phyloP scores from a whole-genome alignment of 768 basidiomycete genomes.

The Kwoniella botswanensis region DNA sequence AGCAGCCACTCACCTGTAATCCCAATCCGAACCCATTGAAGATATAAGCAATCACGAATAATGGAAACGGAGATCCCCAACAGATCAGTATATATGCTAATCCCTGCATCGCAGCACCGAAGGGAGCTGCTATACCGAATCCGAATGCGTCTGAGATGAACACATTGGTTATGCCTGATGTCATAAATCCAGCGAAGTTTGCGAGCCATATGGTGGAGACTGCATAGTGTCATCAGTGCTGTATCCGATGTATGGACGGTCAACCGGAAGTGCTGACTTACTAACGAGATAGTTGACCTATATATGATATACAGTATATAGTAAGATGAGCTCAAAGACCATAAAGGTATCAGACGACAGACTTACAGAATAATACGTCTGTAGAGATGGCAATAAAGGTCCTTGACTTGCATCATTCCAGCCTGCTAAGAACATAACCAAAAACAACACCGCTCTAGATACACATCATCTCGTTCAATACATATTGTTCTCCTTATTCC shows the following conservation, averaged over 20 bases:
- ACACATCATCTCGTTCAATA: not conserved
- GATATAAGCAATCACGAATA: conserved; percentile 61
- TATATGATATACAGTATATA: no score
- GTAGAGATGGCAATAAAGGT: conserved; percentile 74
- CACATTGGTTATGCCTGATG: conserved; percentile 63
- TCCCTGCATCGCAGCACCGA: conserved; percentile 39
- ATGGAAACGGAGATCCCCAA: conserved; percentile 62
- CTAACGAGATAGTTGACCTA: conserved; percentile 48
- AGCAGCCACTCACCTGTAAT: conserved; percentile 59
- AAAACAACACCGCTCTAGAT: conserved; percentile 32
- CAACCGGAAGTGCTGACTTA: conserved; percentile 16
- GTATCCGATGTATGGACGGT: no score
- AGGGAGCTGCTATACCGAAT: conserved; percentile 48
- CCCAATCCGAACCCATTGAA: conserved; percentile 63
- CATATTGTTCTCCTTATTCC: no score
- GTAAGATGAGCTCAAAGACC: no score
- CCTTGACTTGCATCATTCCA: conserved; percentile 81
- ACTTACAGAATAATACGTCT: conserved; percentile 64
- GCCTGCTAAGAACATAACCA: conserved; percentile 60
- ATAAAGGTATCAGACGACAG: not conserved
- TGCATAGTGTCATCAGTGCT: conserved; percentile 4
- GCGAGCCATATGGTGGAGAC: conserved; percentile 71
- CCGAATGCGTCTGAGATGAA: conserved; percentile 59
- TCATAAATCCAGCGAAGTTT: conserved; percentile 61
- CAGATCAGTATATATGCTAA: conserved; percentile 58